Conservation (phyloP, 768 basidiomycete species). For the Amanita thiersii region DNA sequence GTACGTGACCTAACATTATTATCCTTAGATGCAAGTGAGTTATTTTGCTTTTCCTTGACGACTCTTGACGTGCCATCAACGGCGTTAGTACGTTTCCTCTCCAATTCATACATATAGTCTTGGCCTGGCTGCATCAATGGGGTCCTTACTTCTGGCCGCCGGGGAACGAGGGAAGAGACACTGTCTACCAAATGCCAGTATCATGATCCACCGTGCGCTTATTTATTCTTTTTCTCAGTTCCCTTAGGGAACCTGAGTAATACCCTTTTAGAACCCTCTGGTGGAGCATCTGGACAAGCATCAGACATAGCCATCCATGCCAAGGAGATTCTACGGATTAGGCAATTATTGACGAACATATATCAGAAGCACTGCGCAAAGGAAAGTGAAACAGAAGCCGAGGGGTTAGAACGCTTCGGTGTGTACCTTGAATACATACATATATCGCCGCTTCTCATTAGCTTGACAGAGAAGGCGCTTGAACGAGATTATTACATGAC, state of each 20-base stretch:
- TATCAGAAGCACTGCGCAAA: slow-evolving; percentile 82
- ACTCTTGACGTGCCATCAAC: slow-evolving; percentile 14
- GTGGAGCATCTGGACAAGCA: slow-evolving; percentile 92
- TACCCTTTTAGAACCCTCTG: slow-evolving; percentile 73
- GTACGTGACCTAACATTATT: background rate
- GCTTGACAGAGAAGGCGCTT: slow-evolving; percentile 65
- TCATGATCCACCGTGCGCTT: slow-evolving; percentile 93
- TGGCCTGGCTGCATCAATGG: slow-evolving; percentile 95
- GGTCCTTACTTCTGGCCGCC: slow-evolving; percentile 84
- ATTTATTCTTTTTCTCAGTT: slow-evolving; percentile 8
- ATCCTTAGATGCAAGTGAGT: slow-evolving; percentile 7
- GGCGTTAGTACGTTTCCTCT: slow-evolving; percentile 76
- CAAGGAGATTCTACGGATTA: slow-evolving; percentile 87
- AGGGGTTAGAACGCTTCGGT: slow-evolving; percentile 76
- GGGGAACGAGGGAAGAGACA: slow-evolving; percentile 89
- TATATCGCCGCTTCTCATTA: slow-evolving; percentile 16
- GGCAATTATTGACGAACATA: slow-evolving; percentile 76
- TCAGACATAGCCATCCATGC: slow-evolving; percentile 98
- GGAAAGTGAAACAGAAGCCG: slow-evolving; percentile 52
- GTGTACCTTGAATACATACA: slow-evolving; percentile 18
- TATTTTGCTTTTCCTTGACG: slow-evolving; percentile 11
- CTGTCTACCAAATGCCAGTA: slow-evolving; percentile 86
- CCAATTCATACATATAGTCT: slow-evolving; percentile 97
- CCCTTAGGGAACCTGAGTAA: slow-evolving; percentile 4
- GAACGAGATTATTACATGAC: slow-evolving; percentile 98